Evolutionary conservation across 2,329 filamentous ascomycete species (phyloP), one percentile per base, ranked within the genome.

Genomic region (Conoideocrella luteorostrata): DNA sequence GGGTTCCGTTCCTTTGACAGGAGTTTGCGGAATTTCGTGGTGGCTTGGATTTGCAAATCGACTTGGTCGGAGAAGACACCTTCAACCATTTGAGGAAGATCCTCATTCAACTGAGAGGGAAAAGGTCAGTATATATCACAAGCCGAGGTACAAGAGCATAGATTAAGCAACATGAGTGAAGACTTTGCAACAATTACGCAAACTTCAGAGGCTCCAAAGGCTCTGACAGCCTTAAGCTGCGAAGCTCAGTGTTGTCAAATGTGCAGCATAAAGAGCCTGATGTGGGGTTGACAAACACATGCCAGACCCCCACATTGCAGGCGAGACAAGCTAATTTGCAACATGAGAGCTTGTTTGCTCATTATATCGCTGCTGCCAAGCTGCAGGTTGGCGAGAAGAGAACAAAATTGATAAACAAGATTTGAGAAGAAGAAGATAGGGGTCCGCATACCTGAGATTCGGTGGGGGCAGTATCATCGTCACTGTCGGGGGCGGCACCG

Each of bases 11-110:
- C 93, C 74, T 98, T 98, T 54, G 89, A 96, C 22, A 98, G 76
- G 33, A 98, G 80, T 77, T 98, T 98, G 65, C 93, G 79, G 77
- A 98, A 98, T 69, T 95, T 96, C 56, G 93, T 98, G 22, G 93
- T 98, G 46, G 91, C 89, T 70, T 91, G 84, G 57, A 98, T 98
- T 71, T 98, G 93, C 56, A 86, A 80, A 64, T 98, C 93, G 69
- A 98, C 96, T 70, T 97, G 89, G 53, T 98, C 91, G 52, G 93
- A 98, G 73, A 98, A 97, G 61, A 98, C 93, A 50, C 93, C 93
- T 62, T 86, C 78, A 50, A 97, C 93, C 93, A 98, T 98, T 72
- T 93, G 84, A 57, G 93, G 93, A 56, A 98, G 88, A 65, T 98
- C 93, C 70, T 96, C 90, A 65, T 93, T 95, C 65, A 98, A 77